Percentiles rank a stretch among this genome's conserved stretches.
phyloP scores from a whole-genome alignment of 768 basidiomycete genomes.

The Dioszegia crocea region DNA sequence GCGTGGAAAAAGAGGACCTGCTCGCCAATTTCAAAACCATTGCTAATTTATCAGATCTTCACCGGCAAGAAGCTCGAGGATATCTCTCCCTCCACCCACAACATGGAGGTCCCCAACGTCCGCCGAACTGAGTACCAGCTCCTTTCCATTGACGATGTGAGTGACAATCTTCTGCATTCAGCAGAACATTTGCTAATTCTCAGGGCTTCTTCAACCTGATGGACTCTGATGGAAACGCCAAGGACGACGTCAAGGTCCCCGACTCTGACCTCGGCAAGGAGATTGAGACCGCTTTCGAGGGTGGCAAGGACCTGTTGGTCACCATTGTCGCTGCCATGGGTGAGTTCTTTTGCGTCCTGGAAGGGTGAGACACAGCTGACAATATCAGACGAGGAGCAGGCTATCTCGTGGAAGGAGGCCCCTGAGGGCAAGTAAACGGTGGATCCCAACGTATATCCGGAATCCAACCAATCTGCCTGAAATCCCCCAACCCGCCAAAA shows the following conservation, averaged over 20 bases:
- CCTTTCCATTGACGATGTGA: slow-evolving; percentile 78
- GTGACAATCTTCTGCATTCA: slow-evolving; percentile 4
- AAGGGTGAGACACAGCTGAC: slow-evolving; percentile 6
- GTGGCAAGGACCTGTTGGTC: slow-evolving; percentile 79
- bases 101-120: slow-evolving; percentile 99
- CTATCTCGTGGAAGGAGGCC: slow-evolving; percentile 83
- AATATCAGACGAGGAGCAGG: slow-evolving; percentile 66
- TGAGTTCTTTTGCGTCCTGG: slow-evolving; percentile 17
- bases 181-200: slow-evolving; percentile 16
- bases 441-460: neutral
- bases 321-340: slow-evolving; percentile 65
- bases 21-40: neutral
- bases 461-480: neutral
- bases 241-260: slow-evolving; percentile 93
- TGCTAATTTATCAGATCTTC: slow-evolving; percentile 71
- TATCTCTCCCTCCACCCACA: slow-evolving; percentile 68
- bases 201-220: slow-evolving; percentile 91
- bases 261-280: slow-evolving; percentile 73
- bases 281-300: slow-evolving; percentile 69
- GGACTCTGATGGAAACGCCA: slow-evolving; percentile 68
- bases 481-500: neutral
- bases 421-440: slow-evolving; percentile 58
- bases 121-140: slow-evolving; percentile 82
- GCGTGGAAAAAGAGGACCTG: neutral
- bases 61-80: slow-evolving; percentile 91